These are phyloP conservation scores for Blumeriella jaapii DNA, from an alignment of 2,329 filamentous ascomycete species.

Conservation along the genomic window DNA sequence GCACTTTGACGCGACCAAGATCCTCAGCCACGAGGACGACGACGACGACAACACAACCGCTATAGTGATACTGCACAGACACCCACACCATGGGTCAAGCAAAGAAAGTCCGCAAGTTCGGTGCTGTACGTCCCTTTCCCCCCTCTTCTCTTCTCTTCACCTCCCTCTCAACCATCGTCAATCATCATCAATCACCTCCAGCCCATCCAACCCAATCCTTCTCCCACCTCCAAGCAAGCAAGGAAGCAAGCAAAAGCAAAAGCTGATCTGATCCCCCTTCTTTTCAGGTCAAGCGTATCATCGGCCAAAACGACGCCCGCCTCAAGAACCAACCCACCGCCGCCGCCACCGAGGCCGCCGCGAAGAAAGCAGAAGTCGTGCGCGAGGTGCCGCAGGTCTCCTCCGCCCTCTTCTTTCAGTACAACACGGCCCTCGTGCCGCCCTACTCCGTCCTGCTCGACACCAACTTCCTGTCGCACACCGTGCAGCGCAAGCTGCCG, in stretches of 20 bases:
- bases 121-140: constrained; percentile 35
- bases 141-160: background rate
- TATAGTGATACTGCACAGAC: background rate
- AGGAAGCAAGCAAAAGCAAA: too few species aligned
- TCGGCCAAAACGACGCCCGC: constrained; percentile 68
- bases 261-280: constrained; percentile 9
- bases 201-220: too few species aligned
- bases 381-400: constrained; percentile 75
- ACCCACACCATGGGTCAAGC: constrained; percentile 62
- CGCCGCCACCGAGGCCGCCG: constrained; percentile 47
- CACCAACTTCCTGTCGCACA: constrained; percentile 81
- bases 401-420: constrained; percentile 75
- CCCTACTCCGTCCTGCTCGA: constrained; percentile 67
- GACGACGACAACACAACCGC: too few species aligned
- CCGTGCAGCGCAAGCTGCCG: constrained; percentile 81
- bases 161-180: background rate
- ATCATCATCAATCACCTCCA: too few species aligned
- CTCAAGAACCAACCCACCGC: constrained; percentile 71
- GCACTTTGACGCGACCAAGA: too few species aligned
- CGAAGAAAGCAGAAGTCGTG: constrained; percentile 46
- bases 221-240: too few species aligned
- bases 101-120: constrained; percentile 91
- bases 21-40: too few species aligned
- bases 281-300: constrained; percentile 59
- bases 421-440: constrained; percentile 76